phyloP scores from a whole-genome alignment of 2,329 filamentous ascomycete genomes.

The Chrysoporthe austroafricana region DNA sequence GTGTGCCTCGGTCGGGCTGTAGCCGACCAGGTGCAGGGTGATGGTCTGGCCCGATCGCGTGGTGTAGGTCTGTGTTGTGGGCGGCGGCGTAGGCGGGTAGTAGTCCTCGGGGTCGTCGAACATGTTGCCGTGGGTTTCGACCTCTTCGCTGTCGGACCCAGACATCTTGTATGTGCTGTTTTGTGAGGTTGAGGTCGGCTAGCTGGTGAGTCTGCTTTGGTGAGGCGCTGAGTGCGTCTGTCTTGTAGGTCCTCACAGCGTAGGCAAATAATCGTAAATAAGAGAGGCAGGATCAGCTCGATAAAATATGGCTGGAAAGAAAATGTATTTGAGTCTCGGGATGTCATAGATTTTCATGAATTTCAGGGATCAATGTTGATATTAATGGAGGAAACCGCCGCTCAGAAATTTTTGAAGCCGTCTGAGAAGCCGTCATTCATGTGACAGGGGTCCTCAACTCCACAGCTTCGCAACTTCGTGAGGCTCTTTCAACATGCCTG shows the following conservation, averaged over 20 bases:
- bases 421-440: neutral
- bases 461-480: neutral
- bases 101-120: constrained; percentile 84
- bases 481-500: neutral
- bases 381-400: neutral
- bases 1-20: constrained; percentile 88
- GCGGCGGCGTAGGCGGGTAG: constrained; percentile 76
- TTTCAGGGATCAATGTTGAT: neutral
- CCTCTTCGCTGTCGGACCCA: constrained; percentile 39
- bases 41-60: constrained; percentile 68
- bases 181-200: neutral
- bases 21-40: constrained; percentile 79
- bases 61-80: constrained; percentile 73
- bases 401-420: neutral
- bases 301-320: neutral
- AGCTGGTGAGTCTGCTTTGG: neutral
- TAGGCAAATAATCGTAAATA: neutral
- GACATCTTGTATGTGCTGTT: constrained; percentile 5
- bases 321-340: neutral
- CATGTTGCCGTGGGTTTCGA: constrained; percentile 51
- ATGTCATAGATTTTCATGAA: neutral
- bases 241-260: neutral
- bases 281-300: neutral
- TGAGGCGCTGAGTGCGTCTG: neutral
- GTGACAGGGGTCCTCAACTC: constrained; percentile 2